Evolutionary conservation across 257 asterid genomes (phyloP).

Genomic region (Handroanthus guayacan): DNA sequence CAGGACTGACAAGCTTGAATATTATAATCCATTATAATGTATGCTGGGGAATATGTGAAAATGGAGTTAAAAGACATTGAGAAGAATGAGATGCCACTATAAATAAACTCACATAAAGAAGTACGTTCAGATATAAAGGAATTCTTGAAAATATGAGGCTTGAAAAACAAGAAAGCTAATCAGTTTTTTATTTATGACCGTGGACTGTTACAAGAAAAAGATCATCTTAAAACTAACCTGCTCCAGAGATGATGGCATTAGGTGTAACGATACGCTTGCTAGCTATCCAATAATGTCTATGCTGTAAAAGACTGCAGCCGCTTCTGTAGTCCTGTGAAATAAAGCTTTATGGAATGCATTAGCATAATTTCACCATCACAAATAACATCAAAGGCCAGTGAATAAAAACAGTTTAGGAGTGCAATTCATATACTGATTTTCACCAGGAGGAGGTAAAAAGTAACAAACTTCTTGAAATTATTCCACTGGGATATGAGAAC

Average conservation of each 20-base stretch:
- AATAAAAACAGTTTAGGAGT: not conserved
- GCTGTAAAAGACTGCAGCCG: slow-evolving; percentile 75
- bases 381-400: slow-evolving; percentile 5
- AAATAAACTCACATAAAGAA: too few species aligned
- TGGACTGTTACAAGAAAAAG: not conserved
- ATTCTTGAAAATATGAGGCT: too few species aligned
- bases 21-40: not conserved
- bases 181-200: too few species aligned
- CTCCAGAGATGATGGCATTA: slow-evolving; percentile 70
- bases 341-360: slow-evolving; percentile 25
- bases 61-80: not conserved
- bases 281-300: slow-evolving; percentile 83
- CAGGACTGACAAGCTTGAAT: not conserved
- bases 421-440: not conserved
- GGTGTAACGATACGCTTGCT: slow-evolving; percentile 91
- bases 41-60: not conserved
- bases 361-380: slow-evolving; percentile 2
- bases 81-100: too few species aligned
- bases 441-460: not conserved
- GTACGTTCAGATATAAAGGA: too few species aligned
- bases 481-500: not conserved
- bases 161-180: too few species aligned
- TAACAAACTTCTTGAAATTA: not conserved
- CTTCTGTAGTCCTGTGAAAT: slow-evolving; percentile 55
- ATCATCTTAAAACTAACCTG: slow-evolving; percentile 59